A percentile compares a stretch with the other conserved stretches of the same genome.
Evolutionary conservation across 139 green algal genomes (phyloP).

Genomic region (Astrephomene gubernaculifera): DNA sequence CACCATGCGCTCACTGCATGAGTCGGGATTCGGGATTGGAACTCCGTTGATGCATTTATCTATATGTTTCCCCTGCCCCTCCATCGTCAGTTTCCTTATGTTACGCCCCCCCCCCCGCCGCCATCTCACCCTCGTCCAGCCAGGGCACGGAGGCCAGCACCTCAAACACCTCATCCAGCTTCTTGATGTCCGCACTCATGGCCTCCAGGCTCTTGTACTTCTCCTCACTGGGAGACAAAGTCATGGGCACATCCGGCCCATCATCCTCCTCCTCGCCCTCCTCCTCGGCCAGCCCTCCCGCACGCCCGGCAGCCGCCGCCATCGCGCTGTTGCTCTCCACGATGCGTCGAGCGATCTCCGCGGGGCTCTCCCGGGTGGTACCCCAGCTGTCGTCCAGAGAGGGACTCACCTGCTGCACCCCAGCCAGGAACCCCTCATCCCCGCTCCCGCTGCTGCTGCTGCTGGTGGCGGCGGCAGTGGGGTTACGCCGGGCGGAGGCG

Average conservation of each 20-base stretch:
- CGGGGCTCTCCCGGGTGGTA: conserved; percentile 46
- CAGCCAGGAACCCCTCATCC: conserved; percentile 2
- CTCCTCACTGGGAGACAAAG: conserved; percentile 40
- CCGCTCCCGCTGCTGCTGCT: neutral
- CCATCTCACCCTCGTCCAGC: conserved; percentile 54
- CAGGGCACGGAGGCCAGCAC: conserved; percentile 61
- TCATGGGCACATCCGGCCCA: conserved; percentile 1
- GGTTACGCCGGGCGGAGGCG: neutral
- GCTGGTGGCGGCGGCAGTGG: neutral
- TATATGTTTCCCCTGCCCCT: no score
- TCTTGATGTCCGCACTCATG: conserved; percentile 63
- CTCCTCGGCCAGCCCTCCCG: neutral
- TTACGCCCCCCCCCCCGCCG: neutral
- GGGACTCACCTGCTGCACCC: conserved; percentile 19
- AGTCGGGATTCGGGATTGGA: no score
- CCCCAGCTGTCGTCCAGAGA: conserved; percentile 44
- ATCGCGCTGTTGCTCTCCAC: conserved; percentile 42
- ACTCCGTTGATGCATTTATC: no score
- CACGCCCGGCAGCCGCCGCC: neutral
- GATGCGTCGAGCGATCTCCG: conserved; percentile 51
- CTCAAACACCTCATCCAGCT: conserved; percentile 60
- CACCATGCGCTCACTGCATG: no score
- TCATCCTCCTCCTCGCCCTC: conserved; percentile 14
- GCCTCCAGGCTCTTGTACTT: conserved; percentile 61
- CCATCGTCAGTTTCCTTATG: no score